phyloP scores from a whole-genome alignment of 179 eudicot genomes.

The Spergularia azorica region DNA sequence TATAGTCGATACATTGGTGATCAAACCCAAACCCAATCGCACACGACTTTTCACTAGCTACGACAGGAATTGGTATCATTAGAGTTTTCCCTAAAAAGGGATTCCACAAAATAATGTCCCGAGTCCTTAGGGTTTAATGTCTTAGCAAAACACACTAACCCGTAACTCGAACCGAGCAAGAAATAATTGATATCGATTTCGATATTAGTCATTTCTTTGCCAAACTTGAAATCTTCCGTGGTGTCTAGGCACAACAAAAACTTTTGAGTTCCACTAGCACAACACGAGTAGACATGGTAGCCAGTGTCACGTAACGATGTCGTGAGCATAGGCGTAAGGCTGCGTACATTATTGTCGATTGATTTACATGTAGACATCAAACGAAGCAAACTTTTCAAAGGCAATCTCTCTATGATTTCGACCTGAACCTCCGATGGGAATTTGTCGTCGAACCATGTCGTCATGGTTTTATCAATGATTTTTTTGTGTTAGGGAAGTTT shows the following conservation, averaged over 20 bases:
- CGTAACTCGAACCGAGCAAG: conserved; percentile 12
- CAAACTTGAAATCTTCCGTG: background rate
- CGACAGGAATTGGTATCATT: background rate
- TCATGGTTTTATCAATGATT: too few species aligned
- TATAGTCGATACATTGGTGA: background rate
- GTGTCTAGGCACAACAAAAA: background rate
- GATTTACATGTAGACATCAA: conserved; percentile 12
- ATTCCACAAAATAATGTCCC: conserved; percentile 19
- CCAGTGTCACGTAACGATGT: background rate
- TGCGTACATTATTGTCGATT: background rate
- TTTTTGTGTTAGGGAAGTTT: too few species aligned
- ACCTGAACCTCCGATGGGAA: conserved; percentile 1
- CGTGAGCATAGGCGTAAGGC: conserved; percentile 4
- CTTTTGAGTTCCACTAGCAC: background rate
- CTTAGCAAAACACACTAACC: conserved; percentile 16
- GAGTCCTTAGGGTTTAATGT: background rate
- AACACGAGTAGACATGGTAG: conserved; percentile 11
- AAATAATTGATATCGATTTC: background rate
- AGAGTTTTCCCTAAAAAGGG: conserved; percentile 17
- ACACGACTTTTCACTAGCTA: background rate
- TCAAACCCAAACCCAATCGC: conserved; percentile 25
- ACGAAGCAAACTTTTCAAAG: background rate
- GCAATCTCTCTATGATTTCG: conserved; percentile 8
- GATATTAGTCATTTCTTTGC: background rate
- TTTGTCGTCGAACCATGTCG: conserved; percentile 9